Evolutionary conservation across 2,329 filamentous ascomycete species (phyloP), one percentile per base, ranked within the genome.

Genomic region (Cercospora sesami): DNA sequence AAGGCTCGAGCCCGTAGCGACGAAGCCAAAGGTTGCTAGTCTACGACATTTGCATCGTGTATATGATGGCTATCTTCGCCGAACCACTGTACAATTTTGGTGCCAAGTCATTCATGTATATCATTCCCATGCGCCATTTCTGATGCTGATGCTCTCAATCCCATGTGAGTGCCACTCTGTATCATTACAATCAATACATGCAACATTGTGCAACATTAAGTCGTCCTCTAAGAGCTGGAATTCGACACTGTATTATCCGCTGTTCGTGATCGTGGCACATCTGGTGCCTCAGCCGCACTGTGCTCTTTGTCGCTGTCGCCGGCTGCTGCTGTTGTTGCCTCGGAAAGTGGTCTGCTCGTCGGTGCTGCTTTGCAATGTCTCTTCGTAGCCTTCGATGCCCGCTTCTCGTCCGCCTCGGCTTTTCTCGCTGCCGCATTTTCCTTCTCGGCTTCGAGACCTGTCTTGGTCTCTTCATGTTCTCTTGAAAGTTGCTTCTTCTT

Each of bases 401-500:
- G 64, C 62, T 72, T 73, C 71, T 75, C 72, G 3, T 71, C 72
- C 26, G 63, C 67, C 69, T 79, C 78, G 10, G 74, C 72, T 61
- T 78, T 74, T 33, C 80, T 71, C 66, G 79, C 78, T 42, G 74
- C 73, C 57, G 78, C 78, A 68, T 79, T 80, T 66, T 76, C 77
- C 72, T 79, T 78, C 73, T 81, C 77, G 3, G 75, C 79, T 31
- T 83, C 82, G 30, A 85, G 71, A 4, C 83, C 83, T 8, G 81
- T 83, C 78, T 81, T 82, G n/a, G 82, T 83, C 75, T 84, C 83
- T 68, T 80, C 77, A 63, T 84, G 82, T 61, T 81, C 73, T 64
- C 77, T 78, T 18, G 77, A 78, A 18, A 85, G 76, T 53, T 74
- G 73, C 72, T 83, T 84, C 69, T 76, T 78, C 62, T 73, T 74